Base-by-base conservation (phyloP, 257 asterid genomes). In the Voacanga thouarsii region DNA sequence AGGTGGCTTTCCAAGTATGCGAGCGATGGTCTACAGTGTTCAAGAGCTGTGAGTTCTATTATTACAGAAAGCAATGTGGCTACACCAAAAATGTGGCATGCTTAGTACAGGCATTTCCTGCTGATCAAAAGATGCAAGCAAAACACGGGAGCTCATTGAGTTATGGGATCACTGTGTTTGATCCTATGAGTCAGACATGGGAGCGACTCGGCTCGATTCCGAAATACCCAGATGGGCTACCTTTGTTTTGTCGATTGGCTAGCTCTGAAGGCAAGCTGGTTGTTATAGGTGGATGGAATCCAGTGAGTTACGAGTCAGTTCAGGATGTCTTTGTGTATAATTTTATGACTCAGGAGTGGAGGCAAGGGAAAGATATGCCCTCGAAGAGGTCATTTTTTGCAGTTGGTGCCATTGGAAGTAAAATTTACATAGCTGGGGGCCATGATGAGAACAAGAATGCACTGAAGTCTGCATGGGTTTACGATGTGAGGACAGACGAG, bases 371-470 rank as follows among this genome's bases (percentile, higher is more conserved):
- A 6, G 69, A 59, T 5, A 75, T 75, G 78, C 78, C 78, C 2
- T 56, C 70, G 3, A 75, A 56, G 37, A 60, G 78, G 24, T 75
- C 78, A 23, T 75, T 75, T n/a, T 75, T 75, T 23, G 78, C 78
- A 4, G 53, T 59, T 14, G 78, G 78, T 15, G 56, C 68, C 3
- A 56, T 41, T 41, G 69, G 44, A 15, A 59, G 78, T 6, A 59
- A 47, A 56, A 55, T 75, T 56, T 59, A 56, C 51, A 5, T 56
- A 12, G 78, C 70, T 11, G 78, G 78, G 15, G 70, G 78, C n/a
- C 78, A 75, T 26, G 78, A 57, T 61, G 70, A 75, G 70, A 41
- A 47, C 55, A 75, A 75, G 39, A 75, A 75, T n/a, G 78, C 78
- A 41, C 3, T 75, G 56, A 75, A 39, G 12, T 75, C 78, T 33